A percentile compares a stretch with the other conserved stretches of the same genome.
phyloP scores from a whole-genome alignment of 257 asterid genomes.

The Knoxia roxburghii region DNA sequence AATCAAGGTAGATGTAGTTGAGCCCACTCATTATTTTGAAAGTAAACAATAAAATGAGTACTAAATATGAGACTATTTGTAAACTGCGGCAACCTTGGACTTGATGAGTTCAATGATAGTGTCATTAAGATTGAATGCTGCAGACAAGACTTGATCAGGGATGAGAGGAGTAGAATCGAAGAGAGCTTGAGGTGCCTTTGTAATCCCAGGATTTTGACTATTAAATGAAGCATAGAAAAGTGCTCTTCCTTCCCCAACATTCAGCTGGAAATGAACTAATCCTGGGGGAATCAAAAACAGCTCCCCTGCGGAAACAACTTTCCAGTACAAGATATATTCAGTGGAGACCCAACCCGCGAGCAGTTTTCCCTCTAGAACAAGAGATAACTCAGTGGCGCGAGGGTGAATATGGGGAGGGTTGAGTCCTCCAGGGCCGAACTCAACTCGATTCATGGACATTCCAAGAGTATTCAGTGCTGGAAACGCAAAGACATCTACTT shows the following conservation, averaged over 20 bases:
- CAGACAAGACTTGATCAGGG: slow-evolving; percentile 7
- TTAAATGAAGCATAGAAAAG: slow-evolving; percentile 5
- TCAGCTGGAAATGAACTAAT: slow-evolving; percentile 17
- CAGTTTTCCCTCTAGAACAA: slow-evolving; percentile 18
- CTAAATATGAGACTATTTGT: too few relatives aligned
- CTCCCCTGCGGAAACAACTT: slow-evolving; percentile 11
- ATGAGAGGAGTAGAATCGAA: slow-evolving; percentile 3
- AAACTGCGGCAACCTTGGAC: neutral
- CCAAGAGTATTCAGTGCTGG: slow-evolving; percentile 21
- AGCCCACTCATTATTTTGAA: too few relatives aligned
- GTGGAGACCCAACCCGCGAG: slow-evolving; percentile 9
- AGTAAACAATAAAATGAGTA: too few relatives aligned
- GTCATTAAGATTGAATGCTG: neutral
- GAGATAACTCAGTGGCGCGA: slow-evolving; percentile 12
- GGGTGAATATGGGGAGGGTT: slow-evolving; percentile 24
- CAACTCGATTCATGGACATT: slow-evolving; percentile 13
- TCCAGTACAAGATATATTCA: neutral
- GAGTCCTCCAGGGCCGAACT: slow-evolving; percentile 15
- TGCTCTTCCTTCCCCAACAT: slow-evolving; percentile 12
- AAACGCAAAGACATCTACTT: neutral
- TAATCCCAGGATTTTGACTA: slow-evolving; percentile 12
- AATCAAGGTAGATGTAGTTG: too few relatives aligned
- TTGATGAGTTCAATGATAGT: neutral
- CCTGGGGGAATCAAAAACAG: slow-evolving; percentile 19
- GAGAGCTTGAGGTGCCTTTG: neutral